These are phyloP conservation scores for Acanthamoeba sp. DNA, from an alignment of 208 protist genomes.

Conservation along the genomic window DNA sequence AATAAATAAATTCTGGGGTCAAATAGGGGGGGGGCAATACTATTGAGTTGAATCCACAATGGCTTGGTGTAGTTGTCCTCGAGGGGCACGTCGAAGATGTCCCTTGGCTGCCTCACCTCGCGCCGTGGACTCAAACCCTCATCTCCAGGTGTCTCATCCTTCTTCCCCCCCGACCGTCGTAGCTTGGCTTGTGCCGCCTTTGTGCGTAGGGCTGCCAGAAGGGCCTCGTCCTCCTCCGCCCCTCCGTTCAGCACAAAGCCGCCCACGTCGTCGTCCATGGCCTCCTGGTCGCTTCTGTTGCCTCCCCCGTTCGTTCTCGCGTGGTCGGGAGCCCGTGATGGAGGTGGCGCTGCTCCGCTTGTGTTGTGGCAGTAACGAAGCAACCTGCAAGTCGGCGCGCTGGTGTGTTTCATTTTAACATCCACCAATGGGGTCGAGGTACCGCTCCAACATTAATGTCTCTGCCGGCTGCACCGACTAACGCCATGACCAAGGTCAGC, in stretches of 20 bases:
- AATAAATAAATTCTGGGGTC: not conserved
- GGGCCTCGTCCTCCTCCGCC: slow-evolving; percentile 7
- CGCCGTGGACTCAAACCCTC: not conserved
- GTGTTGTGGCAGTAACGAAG: no score
- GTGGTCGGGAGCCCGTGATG: no score
- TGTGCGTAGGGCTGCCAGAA: not conserved
- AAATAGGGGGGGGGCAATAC: not conserved
- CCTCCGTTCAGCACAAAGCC: not conserved
- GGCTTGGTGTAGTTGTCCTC: slow-evolving; percentile 46
- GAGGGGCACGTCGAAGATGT: not conserved
- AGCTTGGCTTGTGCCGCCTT: slow-evolving; percentile 5
- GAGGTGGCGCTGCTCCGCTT: no score
- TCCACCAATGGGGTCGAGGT: no score
- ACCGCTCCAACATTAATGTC: no score
- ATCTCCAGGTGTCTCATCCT: not conserved
- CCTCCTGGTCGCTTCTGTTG: no score
- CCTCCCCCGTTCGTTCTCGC: no score
- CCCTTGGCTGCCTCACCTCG: not conserved
- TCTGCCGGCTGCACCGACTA: no score
- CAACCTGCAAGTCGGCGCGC: no score
- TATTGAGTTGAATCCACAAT: slow-evolving; percentile 20
- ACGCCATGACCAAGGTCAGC: no score
- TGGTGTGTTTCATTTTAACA: no score
- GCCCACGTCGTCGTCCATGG: not conserved
- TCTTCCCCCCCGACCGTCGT: not conserved